Evolutionary conservation across 2,329 filamentous ascomycete species (phyloP).

Genomic region (Pseudopithomyces maydicus): DNA sequence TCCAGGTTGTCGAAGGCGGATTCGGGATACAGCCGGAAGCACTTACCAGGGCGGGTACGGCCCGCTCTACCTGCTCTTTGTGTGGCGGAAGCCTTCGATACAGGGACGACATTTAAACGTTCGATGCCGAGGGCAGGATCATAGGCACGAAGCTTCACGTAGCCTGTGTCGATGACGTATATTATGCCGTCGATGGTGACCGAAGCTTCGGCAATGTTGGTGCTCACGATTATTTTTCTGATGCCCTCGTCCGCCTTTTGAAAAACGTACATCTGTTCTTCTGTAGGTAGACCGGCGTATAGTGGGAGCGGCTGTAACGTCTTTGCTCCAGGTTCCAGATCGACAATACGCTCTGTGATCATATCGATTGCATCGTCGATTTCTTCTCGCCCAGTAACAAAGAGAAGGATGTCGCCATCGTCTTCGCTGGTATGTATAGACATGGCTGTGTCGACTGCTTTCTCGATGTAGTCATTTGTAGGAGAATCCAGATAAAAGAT

Average conservation of each 20-base stretch:
- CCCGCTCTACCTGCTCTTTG: conserved; percentile 91
- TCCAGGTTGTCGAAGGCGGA: conserved; percentile 68
- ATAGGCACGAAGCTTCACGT: conserved; percentile 87
- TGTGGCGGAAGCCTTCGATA: conserved; percentile 90
- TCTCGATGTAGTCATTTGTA: conserved; percentile 84
- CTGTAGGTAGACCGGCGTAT: conserved; percentile 85
- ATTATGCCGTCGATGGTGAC: conserved; percentile 91
- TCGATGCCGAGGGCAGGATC: conserved; percentile 87
- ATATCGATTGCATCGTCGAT: conserved; percentile 83
- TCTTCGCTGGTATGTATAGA: conserved; percentile 83
- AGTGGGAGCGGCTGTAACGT: conserved; percentile 75
- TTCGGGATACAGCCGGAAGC: conserved; percentile 90
- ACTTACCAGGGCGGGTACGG: conserved; percentile 88
- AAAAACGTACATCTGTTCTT: conserved; percentile 95
- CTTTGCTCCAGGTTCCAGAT: conserved; percentile 64
- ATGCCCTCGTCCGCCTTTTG: conserved; percentile 80
- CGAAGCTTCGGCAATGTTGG: conserved; percentile 95
- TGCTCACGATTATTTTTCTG: conserved; percentile 89
- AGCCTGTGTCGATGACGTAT: conserved; percentile 89
- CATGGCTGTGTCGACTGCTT: conserved; percentile 80
- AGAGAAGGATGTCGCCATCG: conserved; percentile 86
- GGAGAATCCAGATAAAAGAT: conserved; percentile 79
- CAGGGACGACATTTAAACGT: conserved; percentile 76
- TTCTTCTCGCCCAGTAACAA: conserved; percentile 90
- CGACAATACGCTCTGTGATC: conserved; percentile 72